Evolutionary conservation across 2,329 filamentous ascomycete genomes (phyloP).

Genomic region (Karstenula rhodostoma): DNA sequence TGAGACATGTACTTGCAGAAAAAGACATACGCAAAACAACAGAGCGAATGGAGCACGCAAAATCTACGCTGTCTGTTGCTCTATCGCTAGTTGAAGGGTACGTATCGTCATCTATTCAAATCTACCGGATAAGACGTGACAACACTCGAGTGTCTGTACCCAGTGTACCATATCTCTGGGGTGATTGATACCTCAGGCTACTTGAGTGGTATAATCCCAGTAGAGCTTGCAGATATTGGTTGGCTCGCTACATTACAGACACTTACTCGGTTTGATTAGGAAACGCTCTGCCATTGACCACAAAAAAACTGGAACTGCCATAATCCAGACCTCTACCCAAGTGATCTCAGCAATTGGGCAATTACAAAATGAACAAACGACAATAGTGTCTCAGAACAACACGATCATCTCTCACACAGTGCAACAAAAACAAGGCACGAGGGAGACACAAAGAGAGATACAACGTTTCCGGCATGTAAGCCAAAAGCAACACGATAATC

Average conservation of each 20-base stretch:
- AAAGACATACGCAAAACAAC: slow-evolving; percentile 3
- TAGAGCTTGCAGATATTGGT: too few relatives aligned
- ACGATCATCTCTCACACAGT: neutral
- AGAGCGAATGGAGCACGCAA: slow-evolving; percentile 1
- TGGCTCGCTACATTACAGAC: neutral
- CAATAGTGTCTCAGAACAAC: too few relatives aligned
- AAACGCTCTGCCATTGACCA: neutral
- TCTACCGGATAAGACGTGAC: neutral
- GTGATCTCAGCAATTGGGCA: neutral
- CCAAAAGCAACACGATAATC: neutral
- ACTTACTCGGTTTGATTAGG: neutral
- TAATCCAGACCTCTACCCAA: neutral
- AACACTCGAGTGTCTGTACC: neutral
- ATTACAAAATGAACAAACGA: neutral
- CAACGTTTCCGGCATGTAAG: neutral
- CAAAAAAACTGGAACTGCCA: neutral
- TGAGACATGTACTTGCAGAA: slow-evolving; percentile 13
- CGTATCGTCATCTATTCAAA: neutral
- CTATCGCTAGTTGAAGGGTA: neutral
- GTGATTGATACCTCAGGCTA: too few relatives aligned
- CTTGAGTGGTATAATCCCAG: too few relatives aligned
- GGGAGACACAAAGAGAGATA: neutral
- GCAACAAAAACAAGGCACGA: neutral
- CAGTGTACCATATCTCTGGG: too few relatives aligned
- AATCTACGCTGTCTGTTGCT: neutral